Base-by-base conservation (phyloP, 2,329 filamentous ascomycete species). In the Cladophialophora psammophila region DNA sequence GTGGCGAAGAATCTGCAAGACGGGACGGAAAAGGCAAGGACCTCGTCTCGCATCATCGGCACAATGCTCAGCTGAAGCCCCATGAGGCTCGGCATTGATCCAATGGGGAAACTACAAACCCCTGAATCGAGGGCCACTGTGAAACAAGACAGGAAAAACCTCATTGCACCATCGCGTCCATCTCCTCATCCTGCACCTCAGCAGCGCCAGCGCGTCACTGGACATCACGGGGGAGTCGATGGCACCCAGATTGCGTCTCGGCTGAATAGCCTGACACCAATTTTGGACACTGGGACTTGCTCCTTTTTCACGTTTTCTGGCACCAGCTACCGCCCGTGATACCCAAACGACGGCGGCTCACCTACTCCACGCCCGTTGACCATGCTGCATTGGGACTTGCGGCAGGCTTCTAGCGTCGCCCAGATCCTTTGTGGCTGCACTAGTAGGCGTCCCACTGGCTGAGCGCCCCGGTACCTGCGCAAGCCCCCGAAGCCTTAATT, bases 401-500 rank as follows among this genome's bases (percentile, higher is more conserved):
- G 45, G 12, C 26, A 57, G 15, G 60, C 32, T 66, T 68, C 63
- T 65, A 65, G 63, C 66, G 66, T 36, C 42, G 56, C 45, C 60
- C 18, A 26, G 42, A 15, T 34, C 45, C 59, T 61, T 45, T 38
- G 59, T 66, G 64, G 58, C 54, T 63, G 48, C 38, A 18, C 35
- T 18, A 32, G 36, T n/a, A 9, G 42, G 34, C 32, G 34, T 53
- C 59, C 57, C 18, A 68, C 54, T 66, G 66, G 63, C 59, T 52
- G 13, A 20, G n/a, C 6, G 61, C 8, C 34, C 26, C 59, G 63
- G 65, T 68, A 68, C 62, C 66, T 68, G 63, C 62, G 45, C 56
- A 53, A 54, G 64, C 12, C 59, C 34, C 66, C 63, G 66, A 60
- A 63, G 66, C 66, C 61, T 68, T 68, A 68, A 68, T 68, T 63